Evolutionary conservation across 2,329 filamentous ascomycete species (phyloP).

Genomic region (Neonectria magnoliae): DNA sequence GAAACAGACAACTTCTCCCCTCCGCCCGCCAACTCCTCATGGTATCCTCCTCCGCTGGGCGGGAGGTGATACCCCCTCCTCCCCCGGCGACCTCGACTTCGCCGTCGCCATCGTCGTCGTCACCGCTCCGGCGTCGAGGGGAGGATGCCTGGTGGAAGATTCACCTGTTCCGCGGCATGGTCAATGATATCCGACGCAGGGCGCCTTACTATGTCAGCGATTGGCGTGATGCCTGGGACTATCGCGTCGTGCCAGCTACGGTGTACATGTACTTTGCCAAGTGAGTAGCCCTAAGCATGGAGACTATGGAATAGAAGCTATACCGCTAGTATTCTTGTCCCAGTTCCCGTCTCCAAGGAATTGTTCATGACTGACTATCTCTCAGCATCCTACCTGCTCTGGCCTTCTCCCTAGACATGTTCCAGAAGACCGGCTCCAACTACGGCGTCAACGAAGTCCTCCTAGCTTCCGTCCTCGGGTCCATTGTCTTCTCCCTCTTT

Average conservation of each 20-base stretch:
- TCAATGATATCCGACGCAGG: conserved; percentile 78
- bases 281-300: conserved; percentile 56
- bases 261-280: conserved; percentile 97
- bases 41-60: conserved; percentile 2
- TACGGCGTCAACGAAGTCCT: conserved; percentile 93
- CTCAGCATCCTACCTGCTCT: conserved; percentile 83
- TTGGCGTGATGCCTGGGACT: conserved; percentile 89
- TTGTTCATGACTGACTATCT: conserved; percentile 24
- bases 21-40: background rate
- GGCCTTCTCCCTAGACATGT: conserved; percentile 94
- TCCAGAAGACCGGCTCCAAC: conserved; percentile 83
- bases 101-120: background rate
- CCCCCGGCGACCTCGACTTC: conserved; percentile 2
- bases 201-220: conserved; percentile 83
- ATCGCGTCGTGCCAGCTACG: conserved; percentile 86
- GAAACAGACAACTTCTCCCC: background rate
- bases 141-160: conserved; percentile 75
- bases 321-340: conserved; percentile 30
- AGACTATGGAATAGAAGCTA: background rate
- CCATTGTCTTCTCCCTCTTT: conserved; percentile 82
- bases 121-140: conserved; percentile 2
- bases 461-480: conserved; percentile 83
- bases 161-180: conserved; percentile 79
- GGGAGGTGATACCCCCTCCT: background rate
- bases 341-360: background rate